These are phyloP conservation scores for Sordaria brevicollis DNA, from an alignment of 495 filamentous ascomycete genomes.

Conservation along the genomic window DNA sequence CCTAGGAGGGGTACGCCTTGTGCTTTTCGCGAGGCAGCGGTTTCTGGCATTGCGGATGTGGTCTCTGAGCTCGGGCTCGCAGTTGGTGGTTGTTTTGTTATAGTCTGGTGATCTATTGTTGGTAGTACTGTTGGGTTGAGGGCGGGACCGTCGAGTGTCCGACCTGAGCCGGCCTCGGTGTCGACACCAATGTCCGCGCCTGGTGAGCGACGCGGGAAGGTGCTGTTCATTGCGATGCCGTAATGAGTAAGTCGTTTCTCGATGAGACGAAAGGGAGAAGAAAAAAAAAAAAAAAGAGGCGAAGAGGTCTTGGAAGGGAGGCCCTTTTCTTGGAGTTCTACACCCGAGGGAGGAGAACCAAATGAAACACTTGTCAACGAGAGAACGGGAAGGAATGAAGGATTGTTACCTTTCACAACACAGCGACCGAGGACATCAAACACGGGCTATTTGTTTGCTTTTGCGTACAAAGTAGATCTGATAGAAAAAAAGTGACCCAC, in stretches of 20 bases:
- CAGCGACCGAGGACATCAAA: neutral
- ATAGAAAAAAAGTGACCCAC: neutral
- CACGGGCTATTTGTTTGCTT: neutral
- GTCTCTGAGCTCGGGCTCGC: neutral
- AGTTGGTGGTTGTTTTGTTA: neutral
- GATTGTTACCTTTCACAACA: neutral
- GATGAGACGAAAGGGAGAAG: neutral
- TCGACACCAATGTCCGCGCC: neutral
- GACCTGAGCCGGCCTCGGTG: neutral
- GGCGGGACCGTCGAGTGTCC: neutral
- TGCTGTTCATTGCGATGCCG: neutral
- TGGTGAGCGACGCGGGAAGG: neutral
- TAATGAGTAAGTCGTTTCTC: neutral
- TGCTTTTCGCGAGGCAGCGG: neutral
- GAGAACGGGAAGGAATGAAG: neutral
- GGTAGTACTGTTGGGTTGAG: neutral
- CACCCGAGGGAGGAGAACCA: neutral
- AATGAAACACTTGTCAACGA: neutral
- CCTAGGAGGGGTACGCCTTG: neutral
- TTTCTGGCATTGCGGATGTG: neutral
- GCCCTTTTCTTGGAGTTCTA: neutral
- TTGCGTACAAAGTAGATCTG: neutral
- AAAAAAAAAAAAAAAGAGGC: neutral
- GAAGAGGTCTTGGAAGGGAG: neutral
- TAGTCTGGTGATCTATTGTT: neutral